Percentiles rank a stretch among this genome's conserved stretches.
phyloP scores from a whole-genome alignment of 2,329 filamentous ascomycete species.

The Coniochaeta pulveracea region DNA sequence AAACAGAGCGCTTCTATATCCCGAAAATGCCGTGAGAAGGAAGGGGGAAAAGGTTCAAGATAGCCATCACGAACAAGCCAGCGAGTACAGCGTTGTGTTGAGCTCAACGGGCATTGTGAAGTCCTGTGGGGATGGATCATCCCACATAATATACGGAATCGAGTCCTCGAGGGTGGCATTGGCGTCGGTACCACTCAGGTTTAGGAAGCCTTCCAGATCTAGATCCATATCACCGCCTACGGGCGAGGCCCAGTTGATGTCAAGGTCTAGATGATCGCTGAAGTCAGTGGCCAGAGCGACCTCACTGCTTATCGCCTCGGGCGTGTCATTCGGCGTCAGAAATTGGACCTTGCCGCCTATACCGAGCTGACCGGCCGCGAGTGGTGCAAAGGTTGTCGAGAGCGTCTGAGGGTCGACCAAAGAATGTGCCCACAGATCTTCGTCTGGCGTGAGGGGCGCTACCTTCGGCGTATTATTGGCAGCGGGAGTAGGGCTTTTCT shows the following conservation, averaged over 20 bases:
- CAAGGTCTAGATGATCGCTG: constrained; percentile 44
- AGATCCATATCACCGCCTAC: too few species aligned
- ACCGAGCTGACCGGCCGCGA: constrained; percentile 28
- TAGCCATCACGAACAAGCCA: constrained; percentile 20
- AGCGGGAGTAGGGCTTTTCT: constrained; percentile 8
- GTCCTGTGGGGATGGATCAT: constrained; percentile 36
- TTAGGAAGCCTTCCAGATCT: constrained; percentile 30
- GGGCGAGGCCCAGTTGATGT: constrained; percentile 38
- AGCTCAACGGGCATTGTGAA: constrained; percentile 42
- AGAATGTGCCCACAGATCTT: constrained; percentile 21
- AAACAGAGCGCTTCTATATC: too few species aligned
- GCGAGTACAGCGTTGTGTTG: constrained; percentile 31
- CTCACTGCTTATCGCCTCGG: constrained; percentile 53
- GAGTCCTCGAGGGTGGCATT: constrained; percentile 16
- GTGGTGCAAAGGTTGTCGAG: constrained; percentile 25
- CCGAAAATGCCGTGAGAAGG: too few species aligned
- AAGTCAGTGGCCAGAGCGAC: too few species aligned
- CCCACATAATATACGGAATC: constrained; percentile 26
- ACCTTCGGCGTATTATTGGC: too few species aligned
- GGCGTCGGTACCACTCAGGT: constrained; percentile 28
- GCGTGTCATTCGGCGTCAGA: constrained; percentile 51
- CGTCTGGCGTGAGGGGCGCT: too few species aligned
- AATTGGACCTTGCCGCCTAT: too few species aligned
- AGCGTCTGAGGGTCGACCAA: constrained; percentile 44
- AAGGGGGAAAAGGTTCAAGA: too few species aligned